phyloP scores from a whole-genome alignment of 2,329 filamentous ascomycete genomes.

The Fusarium annulatum region DNA sequence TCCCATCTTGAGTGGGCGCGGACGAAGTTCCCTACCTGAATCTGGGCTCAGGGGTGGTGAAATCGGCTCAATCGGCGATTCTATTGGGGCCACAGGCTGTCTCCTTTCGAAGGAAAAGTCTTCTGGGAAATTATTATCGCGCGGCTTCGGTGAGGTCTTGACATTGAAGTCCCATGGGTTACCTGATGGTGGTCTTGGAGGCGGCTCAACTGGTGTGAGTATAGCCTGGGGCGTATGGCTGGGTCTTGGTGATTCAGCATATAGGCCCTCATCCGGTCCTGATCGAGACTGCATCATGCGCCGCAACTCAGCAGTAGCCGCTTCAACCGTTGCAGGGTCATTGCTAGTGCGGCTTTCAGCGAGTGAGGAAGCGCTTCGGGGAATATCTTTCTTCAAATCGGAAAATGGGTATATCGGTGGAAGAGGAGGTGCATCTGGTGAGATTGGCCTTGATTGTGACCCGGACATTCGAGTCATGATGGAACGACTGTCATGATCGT shows the following conservation, averaged over 20 bases:
- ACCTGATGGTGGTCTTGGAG: conserved; percentile 52
- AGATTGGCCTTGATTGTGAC: conserved; percentile 45
- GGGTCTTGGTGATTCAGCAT: conserved; percentile 21
- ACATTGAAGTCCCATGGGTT: conserved; percentile 56
- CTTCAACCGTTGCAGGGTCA: conserved; percentile 43
- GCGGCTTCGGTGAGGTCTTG: conserved; percentile 27
- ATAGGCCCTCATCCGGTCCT: conserved; percentile 43
- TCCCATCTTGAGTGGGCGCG: conserved; percentile 35
- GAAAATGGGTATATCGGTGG: conserved; percentile 39
- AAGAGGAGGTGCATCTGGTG: conserved; percentile 40
- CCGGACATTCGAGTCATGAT: conserved; percentile 45
- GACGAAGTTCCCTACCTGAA: conserved; percentile 18
- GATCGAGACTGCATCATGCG: conserved; percentile 45
- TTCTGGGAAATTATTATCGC: conserved; percentile 35
- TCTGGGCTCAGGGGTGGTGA: conserved; percentile 42
- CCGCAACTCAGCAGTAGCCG: conserved; percentile 46
- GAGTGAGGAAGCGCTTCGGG: conserved; percentile 19
- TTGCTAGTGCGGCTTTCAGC: conserved; percentile 21
- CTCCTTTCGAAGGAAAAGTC: conserved; percentile 43
- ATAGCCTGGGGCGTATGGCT: conserved; percentile 17
- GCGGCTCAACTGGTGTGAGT: conserved; percentile 37
- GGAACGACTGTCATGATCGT: conserved; percentile 43
- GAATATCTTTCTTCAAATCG: conserved; percentile 20
- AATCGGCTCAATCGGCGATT: conserved; percentile 38
- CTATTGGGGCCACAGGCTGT: conserved; percentile 37